Base-by-base conservation (phyloP, 495 filamentous ascomycete genomes). In the Trichoderma parareesei region DNA sequence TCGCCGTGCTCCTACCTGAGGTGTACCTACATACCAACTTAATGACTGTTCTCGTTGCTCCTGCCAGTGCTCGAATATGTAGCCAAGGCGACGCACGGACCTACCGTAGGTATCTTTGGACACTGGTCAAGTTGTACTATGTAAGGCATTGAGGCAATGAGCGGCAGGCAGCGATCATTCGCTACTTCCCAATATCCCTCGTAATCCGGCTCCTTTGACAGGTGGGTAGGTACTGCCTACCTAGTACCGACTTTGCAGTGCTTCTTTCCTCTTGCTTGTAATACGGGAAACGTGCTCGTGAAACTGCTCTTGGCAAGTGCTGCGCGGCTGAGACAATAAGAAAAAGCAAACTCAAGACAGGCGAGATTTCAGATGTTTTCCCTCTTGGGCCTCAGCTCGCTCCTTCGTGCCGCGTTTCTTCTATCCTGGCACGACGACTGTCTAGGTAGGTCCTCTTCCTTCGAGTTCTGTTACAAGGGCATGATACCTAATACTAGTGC, bases 61-160 rank as follows among this genome's bases (percentile, higher is more conserved):
- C 27, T 27, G 27, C 27, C 27, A 27, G 27, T 43, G 41, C 41
- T 43, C 43, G 5, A 13, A 14, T n/a, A 46, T 4, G 9, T 27
- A 27, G 2, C 27, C 53, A 57, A 35, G 27, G 49, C 49, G 18
- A n/a, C 18, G 53, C 53, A 57, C 53, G 53, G 53, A 27, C 53
- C 53, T n/a, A n/a, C n/a, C n/a, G n/a, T n/a, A n/a, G n/a, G n/a
- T n/a, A n/a, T n/a, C n/a, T n/a, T n/a, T n/a, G n/a, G n/a, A n/a
- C n/a, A 37, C n/a, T 14, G 11, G 11, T 41, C 40, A 14, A n/a
- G 53, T 57, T 20, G 53, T n/a, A n/a, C n/a, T n/a, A n/a, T n/a
- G n/a, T 57, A 27, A 57, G 53, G 53, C 33, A 57, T 35, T 57
- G 53, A 37, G 53, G 53, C 37, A 57, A 57, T 57, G 53, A 7